Evolutionary conservation across 768 basidiomycete genomes (phyloP).

Genomic region (Boletus sp.): DNA sequence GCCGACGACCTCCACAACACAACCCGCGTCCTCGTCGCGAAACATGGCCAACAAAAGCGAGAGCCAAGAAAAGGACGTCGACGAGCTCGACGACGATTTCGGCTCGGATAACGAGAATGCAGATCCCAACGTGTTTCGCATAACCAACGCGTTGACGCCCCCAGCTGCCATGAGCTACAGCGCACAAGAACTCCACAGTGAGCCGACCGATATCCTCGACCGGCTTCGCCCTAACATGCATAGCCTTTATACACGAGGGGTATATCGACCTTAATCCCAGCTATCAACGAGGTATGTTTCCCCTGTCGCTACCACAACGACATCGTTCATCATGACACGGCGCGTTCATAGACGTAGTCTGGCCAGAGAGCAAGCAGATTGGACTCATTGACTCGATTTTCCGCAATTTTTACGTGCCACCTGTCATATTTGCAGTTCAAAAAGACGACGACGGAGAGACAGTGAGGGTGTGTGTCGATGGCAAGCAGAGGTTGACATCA

Average conservation of each 20-base stretch:
- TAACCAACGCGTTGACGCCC: slow-evolving; percentile 39
- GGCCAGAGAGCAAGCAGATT: slow-evolving; percentile 66
- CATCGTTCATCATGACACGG: neutral
- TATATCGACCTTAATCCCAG: slow-evolving; percentile 65
- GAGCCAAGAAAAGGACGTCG: slow-evolving; percentile 38
- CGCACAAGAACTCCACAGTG: slow-evolving; percentile 47
- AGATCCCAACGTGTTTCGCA: slow-evolving; percentile 42
- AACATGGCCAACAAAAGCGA: slow-evolving; percentile 20
- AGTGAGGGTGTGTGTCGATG: slow-evolving; percentile 47
- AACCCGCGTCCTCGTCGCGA: neutral
- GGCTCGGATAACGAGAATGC: slow-evolving; percentile 39
- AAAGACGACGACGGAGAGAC: slow-evolving; percentile 40
- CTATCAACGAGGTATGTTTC: slow-evolving; percentile 63
- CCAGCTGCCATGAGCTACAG: slow-evolving; percentile 41
- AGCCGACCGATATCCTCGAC: slow-evolving; percentile 11
- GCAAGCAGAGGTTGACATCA: slow-evolving; percentile 50
- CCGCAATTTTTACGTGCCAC: slow-evolving; percentile 53
- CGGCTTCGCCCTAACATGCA: neutral
- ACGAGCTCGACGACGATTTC: slow-evolving; percentile 47
- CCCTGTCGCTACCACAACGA: neutral
- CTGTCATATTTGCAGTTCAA: slow-evolving; percentile 45
- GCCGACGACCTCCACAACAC: neutral
- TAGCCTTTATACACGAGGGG: slow-evolving; percentile 67
- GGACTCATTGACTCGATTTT: slow-evolving; percentile 50
- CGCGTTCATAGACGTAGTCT: slow-evolving; percentile 59